Evolutionary conservation across 495 filamentous ascomycete genomes (phyloP).

Genomic region (Aspergillus hancockii): DNA sequence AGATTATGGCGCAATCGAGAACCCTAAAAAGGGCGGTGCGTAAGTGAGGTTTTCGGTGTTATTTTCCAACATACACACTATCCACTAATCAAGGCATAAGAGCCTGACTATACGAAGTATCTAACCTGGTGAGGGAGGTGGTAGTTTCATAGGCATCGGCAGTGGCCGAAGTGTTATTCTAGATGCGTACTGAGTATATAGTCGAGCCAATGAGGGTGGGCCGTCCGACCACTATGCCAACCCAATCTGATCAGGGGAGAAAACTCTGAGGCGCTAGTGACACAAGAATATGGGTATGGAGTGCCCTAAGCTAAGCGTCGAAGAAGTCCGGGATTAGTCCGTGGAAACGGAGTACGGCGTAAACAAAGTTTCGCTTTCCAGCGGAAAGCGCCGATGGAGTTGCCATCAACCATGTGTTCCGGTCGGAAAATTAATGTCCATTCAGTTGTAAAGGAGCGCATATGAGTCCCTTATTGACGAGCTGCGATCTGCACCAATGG

Average conservation of each 20-base stretch:
- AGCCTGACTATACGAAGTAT: neutral
- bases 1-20: neutral
- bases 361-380: constrained; percentile 13
- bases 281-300: constrained; percentile 2
- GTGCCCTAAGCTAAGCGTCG: constrained; percentile 7
- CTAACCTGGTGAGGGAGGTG: constrained; percentile 3
- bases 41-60: neutral
- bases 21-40: neutral
- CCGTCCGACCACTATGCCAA: neutral
- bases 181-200: neutral
- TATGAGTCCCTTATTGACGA: neutral
- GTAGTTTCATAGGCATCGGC: neutral
- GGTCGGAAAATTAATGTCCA: neutral
- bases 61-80: neutral
- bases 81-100: neutral
- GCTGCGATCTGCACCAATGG: too few species aligned
- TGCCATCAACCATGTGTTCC: constrained; percentile 2
- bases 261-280: constrained; percentile 13
- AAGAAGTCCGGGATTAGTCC: constrained; percentile 9
- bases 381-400: constrained; percentile 17
- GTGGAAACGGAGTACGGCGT: constrained; percentile 3
- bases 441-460: neutral
- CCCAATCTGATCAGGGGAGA: constrained; percentile 6
- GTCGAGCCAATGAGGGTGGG: neutral
- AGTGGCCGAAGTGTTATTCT: neutral